These are phyloP conservation scores for Ganoderma lingzhi DNA, from an alignment of 1,284 basidiomycete genomes.

Conservation along the genomic window DNA sequence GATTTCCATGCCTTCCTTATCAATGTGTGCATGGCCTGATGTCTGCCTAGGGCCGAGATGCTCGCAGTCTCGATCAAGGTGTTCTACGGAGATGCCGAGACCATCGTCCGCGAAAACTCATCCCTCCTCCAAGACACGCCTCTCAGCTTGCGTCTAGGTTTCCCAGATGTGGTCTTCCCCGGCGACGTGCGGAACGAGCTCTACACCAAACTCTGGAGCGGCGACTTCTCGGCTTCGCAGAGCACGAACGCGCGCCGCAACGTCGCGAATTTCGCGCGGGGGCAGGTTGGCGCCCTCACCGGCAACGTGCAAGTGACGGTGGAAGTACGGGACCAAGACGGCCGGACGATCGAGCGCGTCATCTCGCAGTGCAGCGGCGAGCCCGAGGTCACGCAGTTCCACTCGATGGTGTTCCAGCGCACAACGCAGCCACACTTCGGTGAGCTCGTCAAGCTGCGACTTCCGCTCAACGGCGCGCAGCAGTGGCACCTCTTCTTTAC, in stretches of 20 bases:
- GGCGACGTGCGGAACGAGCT: conserved; percentile 93
- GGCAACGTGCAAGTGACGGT: conserved; percentile 91
- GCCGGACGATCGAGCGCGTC: conserved; percentile 76
- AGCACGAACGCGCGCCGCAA: conserved; percentile 62
- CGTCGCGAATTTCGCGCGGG: conserved; percentile 67
- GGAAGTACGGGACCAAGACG: conserved; percentile 85
- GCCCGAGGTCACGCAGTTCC: conserved; percentile 79
- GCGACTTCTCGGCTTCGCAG: conserved; percentile 75
- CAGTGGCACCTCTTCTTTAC: conserved; percentile 95
- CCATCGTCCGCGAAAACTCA: conserved; percentile 86
- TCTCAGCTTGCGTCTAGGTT: conserved; percentile 89
- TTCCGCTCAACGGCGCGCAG: conserved; percentile 76
- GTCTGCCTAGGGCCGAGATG: conserved; percentile 74
- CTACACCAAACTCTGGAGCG: conserved; percentile 94
- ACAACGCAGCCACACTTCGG: conserved; percentile 91
- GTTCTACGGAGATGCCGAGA: conserved; percentile 83
- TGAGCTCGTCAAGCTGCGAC: conserved; percentile 89
- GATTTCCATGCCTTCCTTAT: conserved; percentile 29
- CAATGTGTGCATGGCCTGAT: conserved; percentile 4
- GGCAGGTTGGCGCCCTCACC: conserved; percentile 57
- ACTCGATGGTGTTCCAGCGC: conserved; percentile 90
- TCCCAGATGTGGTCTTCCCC: conserved; percentile 96
- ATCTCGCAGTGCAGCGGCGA: conserved; percentile 91
- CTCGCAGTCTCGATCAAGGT: conserved; percentile 91
- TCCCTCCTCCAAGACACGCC: conserved; percentile 87